Evolutionary conservation across 768 basidiomycete species (phyloP).

Genomic region (Mycena metata): DNA sequence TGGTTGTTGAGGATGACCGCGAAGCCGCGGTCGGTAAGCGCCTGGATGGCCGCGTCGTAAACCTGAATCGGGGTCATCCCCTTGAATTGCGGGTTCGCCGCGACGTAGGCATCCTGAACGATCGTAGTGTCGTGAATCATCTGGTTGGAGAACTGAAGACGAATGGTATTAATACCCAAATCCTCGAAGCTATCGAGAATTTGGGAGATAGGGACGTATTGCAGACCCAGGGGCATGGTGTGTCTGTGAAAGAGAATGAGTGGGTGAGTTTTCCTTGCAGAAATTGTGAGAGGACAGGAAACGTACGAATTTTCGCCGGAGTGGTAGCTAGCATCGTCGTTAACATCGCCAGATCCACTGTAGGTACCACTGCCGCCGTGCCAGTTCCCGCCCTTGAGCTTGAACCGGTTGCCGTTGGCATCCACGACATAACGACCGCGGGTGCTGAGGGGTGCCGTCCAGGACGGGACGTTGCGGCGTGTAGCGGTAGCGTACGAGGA

Average conservation of each 20-base stretch:
- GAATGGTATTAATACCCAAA: conserved; percentile 32
- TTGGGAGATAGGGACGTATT: conserved; percentile 38
- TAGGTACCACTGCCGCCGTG: conserved; percentile 32
- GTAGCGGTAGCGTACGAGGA: not conserved
- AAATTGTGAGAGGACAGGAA: not conserved
- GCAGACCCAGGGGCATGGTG: conserved; percentile 36
- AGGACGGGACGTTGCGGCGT: conserved; percentile 19
- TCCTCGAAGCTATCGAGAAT: conserved; percentile 38
- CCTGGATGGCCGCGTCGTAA: conserved; percentile 34
- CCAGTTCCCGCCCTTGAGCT: conserved; percentile 31
- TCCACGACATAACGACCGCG: conserved; percentile 35
- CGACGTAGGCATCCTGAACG: conserved; percentile 29
- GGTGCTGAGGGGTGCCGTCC: conserved; percentile 27
- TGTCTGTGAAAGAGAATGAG: conserved; percentile 5
- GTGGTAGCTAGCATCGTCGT: conserved; percentile 35
- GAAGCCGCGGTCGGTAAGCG: conserved; percentile 34
- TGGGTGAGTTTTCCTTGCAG: not conserved
- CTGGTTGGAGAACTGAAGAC: conserved; percentile 33
- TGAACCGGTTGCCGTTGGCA: conserved; percentile 33
- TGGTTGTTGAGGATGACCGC: conserved; percentile 38
- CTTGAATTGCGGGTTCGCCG: conserved; percentile 38
- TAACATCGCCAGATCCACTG: conserved; percentile 29
- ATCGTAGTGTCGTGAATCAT: conserved; percentile 34
- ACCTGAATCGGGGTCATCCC: conserved; percentile 35
- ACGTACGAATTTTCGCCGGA: conserved; percentile 26